Base-by-base conservation (phyloP, 208 protist species). In the Crithidia expoeki region DNA sequence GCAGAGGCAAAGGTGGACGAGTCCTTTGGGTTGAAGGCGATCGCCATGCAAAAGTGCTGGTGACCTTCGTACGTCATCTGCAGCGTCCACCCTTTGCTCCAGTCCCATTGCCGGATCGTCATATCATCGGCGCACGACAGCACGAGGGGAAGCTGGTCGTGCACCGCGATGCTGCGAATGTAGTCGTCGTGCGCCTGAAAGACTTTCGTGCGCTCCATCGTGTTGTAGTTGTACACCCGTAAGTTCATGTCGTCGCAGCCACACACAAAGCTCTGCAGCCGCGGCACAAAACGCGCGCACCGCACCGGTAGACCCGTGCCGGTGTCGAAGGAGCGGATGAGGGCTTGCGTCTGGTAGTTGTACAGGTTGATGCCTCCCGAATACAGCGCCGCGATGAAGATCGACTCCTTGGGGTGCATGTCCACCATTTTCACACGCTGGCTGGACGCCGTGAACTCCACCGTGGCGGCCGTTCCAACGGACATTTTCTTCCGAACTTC, bases 211-310 rank as follows among this genome's bases (percentile, higher is more conserved):
- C 98, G 98, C 77, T 99, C 98, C 90, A 98, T 98, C 21, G 98
- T 99, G 88, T 99, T 99, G 88, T 99, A 99, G 85, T 99, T 99
- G 85, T 98, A 99, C 46, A 99, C 95, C 28, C 96, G 88, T 34
- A 98, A 65, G 46, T 90, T 69, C 81, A 93, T 93, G 72, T 99
- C 98, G 75, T 99, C 99, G 4, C 95, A 84, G 44, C 98, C 98
- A 44, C 93, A 95, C 19, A 99, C 83, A 56, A 99, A 95, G 78
- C 97, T 98, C 72, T 99, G 93, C 83, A 99, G 96, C 9, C 97
- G 82, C 10, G 94, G 78, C 60, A 99, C 98, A 76, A 99, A 99
- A 36, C 96, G 91, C 9, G 90, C 97, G 34, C 93, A 93, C 25
- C 99, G 90, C 19, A 99, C 94, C 25, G 98, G 98, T 17, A 98